Base-by-base conservation (phyloP, 2,329 filamentous ascomycete species). In the Blastomyces silverae region DNA sequence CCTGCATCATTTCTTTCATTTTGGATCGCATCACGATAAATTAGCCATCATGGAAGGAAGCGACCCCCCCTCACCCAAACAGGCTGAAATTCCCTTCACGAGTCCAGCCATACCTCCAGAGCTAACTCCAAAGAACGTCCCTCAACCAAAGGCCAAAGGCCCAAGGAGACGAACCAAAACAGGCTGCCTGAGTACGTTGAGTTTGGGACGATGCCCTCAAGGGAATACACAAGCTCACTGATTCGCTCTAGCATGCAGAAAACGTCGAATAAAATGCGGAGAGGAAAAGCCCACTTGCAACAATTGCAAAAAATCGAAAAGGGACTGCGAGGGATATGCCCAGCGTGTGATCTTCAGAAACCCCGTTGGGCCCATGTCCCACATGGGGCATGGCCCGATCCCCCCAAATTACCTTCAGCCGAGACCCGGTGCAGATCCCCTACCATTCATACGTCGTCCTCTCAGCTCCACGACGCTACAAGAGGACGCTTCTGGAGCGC, bases 251-350 rank as follows among this genome's bases (percentile, higher is more conserved):
- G 90, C 94, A 65, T 99, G 94, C 78, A 89, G 94, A 68, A 93
- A 90, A 78, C 88, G 94, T 63, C 89, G 94, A 67, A 97, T 99
- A 78, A 99, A 97, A 78, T 99, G 94, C 76, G 94, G 94, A 67
- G 94, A 97, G 76, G 90, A 91, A 71, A 80, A 79, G 65, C 79
- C 79, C 17, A 75, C 75, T 56, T 80, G 79, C 72, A 77, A 75
- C 66, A 79, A 80, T 67, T 80, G 79, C 68, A 73, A 78, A 68
- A 80, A 80, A 66, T 79, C 79, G 44, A 80, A 78, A 68, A 73
- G 79, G 60, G 75, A 78, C 42, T 80, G 79, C 68, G 77, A 79
- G 65, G 77, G 77, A 39, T 79, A 79, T 69, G 73, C 73, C 11
- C 77, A 76, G 66, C 75, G 76, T 31, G 73, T 79, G 44, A 69